Conservation (phyloP, 352 stramenopile genomes). For the Phytophthora sojae region DNA sequence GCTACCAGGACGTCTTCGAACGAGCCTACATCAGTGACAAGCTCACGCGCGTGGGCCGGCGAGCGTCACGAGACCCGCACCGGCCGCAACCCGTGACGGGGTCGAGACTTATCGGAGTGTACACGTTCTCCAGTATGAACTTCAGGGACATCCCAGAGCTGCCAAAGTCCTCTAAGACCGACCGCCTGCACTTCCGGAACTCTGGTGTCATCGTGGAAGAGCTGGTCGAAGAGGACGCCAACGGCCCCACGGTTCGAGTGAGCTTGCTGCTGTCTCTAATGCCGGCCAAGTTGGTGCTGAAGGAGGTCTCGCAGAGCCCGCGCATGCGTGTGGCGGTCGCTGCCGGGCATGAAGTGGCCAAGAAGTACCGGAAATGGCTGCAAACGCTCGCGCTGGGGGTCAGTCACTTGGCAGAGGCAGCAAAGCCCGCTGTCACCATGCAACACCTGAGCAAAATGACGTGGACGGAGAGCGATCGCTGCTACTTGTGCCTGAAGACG, state of each 20-base stretch:
- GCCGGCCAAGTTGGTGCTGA: slow-evolving; percentile 52
- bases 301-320: slow-evolving; percentile 43
- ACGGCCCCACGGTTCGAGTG: slow-evolving; percentile 49
- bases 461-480: slow-evolving; percentile 66
- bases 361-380: slow-evolving; percentile 70
- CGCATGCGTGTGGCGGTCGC: slow-evolving; percentile 41
- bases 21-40: slow-evolving; percentile 38
- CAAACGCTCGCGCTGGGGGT: slow-evolving; percentile 50
- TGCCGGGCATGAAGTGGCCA: slow-evolving; percentile 34
- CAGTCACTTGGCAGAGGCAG: slow-evolving; percentile 45
- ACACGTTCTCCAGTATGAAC: slow-evolving; percentile 69
- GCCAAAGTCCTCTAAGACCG: slow-evolving; percentile 51
- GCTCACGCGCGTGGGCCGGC: slow-evolving; percentile 37
- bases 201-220: slow-evolving; percentile 65
- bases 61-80: slow-evolving; percentile 26
- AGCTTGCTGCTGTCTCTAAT: slow-evolving; percentile 68
- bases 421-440: slow-evolving; percentile 32
- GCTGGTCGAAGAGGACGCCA: slow-evolving; percentile 28
- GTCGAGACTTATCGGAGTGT: slow-evolving; percentile 54
- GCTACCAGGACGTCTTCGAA: slow-evolving; percentile 72
- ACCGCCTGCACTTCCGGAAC: slow-evolving; percentile 66
- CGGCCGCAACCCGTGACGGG: slow-evolving; percentile 18
- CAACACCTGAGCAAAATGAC: slow-evolving; percentile 38
- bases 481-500: slow-evolving; percentile 64
- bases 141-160: slow-evolving; percentile 69